Evolutionary conservation across 768 basidiomycete genomes (phyloP), one percentile per base, ranked within the genome.

Genomic region (Termitomyces sp.): DNA sequence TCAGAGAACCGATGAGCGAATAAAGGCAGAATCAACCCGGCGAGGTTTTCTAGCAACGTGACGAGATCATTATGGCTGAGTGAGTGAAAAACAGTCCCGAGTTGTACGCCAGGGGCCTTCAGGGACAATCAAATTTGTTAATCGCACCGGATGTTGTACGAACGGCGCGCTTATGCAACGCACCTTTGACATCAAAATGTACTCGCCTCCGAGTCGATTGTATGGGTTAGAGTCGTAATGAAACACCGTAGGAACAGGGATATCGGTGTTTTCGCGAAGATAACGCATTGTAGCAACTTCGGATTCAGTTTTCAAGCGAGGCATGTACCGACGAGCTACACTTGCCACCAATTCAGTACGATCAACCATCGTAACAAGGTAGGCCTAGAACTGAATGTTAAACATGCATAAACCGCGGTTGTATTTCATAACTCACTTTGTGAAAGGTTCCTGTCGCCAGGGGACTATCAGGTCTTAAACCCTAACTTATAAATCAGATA

Each of bases 231-330:
- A 80, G 65, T 93, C 90, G 69, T 89, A 87, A 69, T 84, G 82
- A 61, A 88, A 89, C 5, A 94, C 83, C 33, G 73, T 78, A 0
- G 92, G 91, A 18, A 93, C 87, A 1, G 91, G 91, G 22, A 93
- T 77, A 56, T 74, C 72, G 5, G 89, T 89, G 63, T 83, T 78
- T 63, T 86, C 77, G 52, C 88, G 85, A 30, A 94, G 78, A 68
- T 87, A 93, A n/a, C 81, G 79, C 75, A 93, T 86, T 0, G 91
- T 94, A 3, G 91, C 91, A 8, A 92, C 88, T 68, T 94, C 92
- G 0, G 91, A 93, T 69, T 90, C 87, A 4, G 89, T 92, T 75
- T 94, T 94, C 63, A 92, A 80, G 36, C 88, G 81, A 1, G 91
- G 88, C 89, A 93, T 91, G 70, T 89, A 93, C 11, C 88, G 83